Base-by-base conservation (phyloP, 768 basidiomycete genomes). In the Lactarius evosmus region DNA sequence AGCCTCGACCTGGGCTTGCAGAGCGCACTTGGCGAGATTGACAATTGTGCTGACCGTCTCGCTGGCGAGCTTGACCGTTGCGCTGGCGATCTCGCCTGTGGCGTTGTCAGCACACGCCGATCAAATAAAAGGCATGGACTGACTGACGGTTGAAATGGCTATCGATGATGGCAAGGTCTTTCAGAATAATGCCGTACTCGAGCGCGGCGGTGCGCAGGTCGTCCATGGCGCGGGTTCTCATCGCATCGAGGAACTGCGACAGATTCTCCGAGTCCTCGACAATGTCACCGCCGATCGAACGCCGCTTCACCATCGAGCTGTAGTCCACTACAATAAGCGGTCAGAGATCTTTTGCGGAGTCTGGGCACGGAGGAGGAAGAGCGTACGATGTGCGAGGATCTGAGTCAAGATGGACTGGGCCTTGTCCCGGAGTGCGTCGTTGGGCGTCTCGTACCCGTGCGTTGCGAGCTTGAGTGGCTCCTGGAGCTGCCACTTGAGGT, bases 1-100 rank as follows among this genome's bases (percentile, higher is more conserved):
- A 51, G 91, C 90, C 73, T 93, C 91, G 32, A 93, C 91, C 73
- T 94, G 91, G 11, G 91, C 89, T 72, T 93, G 89, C 40, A 93
- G 77, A 25, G 89, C 91, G 68, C 91, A 82, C 4, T 89, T 89
- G 70, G 89, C 92, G 58, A 92, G 79, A 71, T 90, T 89, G 71
- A 92, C 88, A 91, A 92, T 93, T 1, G 89, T 90, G n/a, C n/a
- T n/a, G n/a, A n/a, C n/a, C n/a, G n/a, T n/a, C n/a, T n/a, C n/a
- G n/a, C n/a, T n/a, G n/a, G n/a, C 92, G 58, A 92, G 79, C 71
- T 90, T 89, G 71, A 92, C 88, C 91, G 91, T 93, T 1, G 89
- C 89, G 30, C 82, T 77, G 1, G 89, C 91, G 67, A 92, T 91
- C 71, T 93, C 91, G 63, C 90, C 75, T 74, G 56, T 9, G 34